phyloP scores from a whole-genome alignment of 2,329 filamentous ascomycete species.

The Fusarium incarnatum region DNA sequence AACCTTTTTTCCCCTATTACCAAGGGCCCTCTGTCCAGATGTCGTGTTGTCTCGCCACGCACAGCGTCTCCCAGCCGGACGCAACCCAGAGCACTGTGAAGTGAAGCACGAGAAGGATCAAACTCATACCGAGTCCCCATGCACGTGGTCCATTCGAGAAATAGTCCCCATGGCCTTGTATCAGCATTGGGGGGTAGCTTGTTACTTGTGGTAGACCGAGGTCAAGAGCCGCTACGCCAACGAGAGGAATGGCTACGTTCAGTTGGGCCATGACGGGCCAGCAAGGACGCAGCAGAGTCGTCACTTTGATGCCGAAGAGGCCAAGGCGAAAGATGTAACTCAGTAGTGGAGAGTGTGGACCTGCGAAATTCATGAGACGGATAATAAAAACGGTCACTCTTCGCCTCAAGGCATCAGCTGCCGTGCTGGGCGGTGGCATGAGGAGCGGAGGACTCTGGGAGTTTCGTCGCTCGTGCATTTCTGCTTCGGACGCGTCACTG shows the following conservation, averaged over 20 bases:
- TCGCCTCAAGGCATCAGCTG: conserved; percentile 50
- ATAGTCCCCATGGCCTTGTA: conserved; percentile 29
- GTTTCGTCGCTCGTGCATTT: conserved; percentile 22
- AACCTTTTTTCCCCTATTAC: conserved; percentile 24
- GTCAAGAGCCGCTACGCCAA: conserved; percentile 76
- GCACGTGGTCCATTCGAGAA: conserved; percentile 34
- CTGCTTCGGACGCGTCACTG: conserved; percentile 31
- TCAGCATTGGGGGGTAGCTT: conserved; percentile 14
- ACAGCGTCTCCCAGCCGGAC: conserved; percentile 50
- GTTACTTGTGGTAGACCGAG: conserved; percentile 56
- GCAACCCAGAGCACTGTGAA: conserved; percentile 52
- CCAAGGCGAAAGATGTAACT: conserved; percentile 61
- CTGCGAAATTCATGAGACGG: conserved; percentile 39
- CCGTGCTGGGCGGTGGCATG: conserved; percentile 61
- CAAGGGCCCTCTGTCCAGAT: conserved; percentile 49
- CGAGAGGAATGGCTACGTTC: conserved; percentile 73
- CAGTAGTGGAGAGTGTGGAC: conserved; percentile 47
- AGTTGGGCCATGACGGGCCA: conserved; percentile 76
- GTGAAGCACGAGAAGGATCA: conserved; percentile 51
- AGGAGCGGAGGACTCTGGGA: conserved; percentile 58
- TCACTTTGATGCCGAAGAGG: conserved; percentile 77
- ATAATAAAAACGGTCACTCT: conserved; percentile 53
- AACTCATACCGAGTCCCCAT: conserved; percentile 49
- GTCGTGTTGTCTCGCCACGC: conserved; percentile 44
- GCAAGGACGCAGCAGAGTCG: conserved; percentile 74